Conservation (phyloP, 2,329 filamentous ascomycete genomes). For the Xylariomycetidae sp. region DNA sequence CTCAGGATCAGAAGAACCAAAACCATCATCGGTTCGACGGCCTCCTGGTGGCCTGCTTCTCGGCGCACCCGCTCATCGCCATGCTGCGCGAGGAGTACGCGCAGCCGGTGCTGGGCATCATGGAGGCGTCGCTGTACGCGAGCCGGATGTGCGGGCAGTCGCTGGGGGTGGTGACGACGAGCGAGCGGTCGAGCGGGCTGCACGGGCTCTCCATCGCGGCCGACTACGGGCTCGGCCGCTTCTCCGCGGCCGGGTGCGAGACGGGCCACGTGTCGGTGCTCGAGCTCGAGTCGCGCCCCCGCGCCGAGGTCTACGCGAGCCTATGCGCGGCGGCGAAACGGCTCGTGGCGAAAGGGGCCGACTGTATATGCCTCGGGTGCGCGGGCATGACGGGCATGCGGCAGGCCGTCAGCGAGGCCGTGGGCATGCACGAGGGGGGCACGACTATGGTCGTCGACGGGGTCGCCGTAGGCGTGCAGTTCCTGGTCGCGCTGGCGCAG, state of each 20-base stretch:
- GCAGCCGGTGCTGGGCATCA: constrained; percentile 43
- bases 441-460: constrained; percentile 44
- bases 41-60: constrained; percentile 45
- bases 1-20: too few relatives aligned
- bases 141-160: constrained; percentile 42
- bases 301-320: constrained; percentile 32
- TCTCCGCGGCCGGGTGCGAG: constrained; percentile 37
- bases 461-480: constrained; percentile 42
- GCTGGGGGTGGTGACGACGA: constrained; percentile 40
- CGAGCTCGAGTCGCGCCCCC: constrained; percentile 36
- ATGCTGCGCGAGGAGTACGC: constrained; percentile 41
- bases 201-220: constrained; percentile 34
- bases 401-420: constrained; percentile 39
- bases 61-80: constrained; percentile 39
- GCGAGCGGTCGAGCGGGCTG: constrained; percentile 32
- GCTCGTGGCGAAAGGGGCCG: constrained; percentile 26
- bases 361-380: constrained; percentile 39
- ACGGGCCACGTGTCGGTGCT: constrained; percentile 36
- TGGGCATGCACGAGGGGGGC: constrained; percentile 34
- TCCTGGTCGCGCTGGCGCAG: constrained; percentile 39
- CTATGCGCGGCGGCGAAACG: constrained; percentile 35
- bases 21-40: too few relatives aligned
- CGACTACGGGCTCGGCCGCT: constrained; percentile 35
- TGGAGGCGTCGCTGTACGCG: constrained; percentile 38
- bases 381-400: constrained; percentile 45